A percentile compares a stretch with the other conserved stretches of the same genome.
phyloP scores from a whole-genome alignment of 768 basidiomycete species.

The Boletus reticulatus region DNA sequence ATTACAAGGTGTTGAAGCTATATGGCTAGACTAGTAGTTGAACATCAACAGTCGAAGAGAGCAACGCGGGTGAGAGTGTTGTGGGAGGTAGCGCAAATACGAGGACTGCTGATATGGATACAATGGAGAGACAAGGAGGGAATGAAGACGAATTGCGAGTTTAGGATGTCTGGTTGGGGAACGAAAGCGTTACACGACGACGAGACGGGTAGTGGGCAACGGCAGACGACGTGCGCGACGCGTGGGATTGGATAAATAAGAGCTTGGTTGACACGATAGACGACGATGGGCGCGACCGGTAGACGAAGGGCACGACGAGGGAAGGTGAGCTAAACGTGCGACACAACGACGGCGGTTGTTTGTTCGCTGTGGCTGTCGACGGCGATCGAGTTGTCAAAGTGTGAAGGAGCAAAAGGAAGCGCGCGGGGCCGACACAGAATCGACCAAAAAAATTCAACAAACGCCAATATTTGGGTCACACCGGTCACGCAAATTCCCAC shows the following conservation, averaged over 20 bases:
- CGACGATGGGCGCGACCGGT: slow-evolving; percentile 25
- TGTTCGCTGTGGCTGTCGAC: slow-evolving; percentile 46
- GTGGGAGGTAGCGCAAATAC: slow-evolving; percentile 35
- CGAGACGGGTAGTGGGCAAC: slow-evolving; percentile 17
- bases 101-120: slow-evolving; percentile 42
- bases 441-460: slow-evolving; percentile 40
- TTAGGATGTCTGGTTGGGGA: slow-evolving; percentile 30
- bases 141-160: slow-evolving; percentile 21
- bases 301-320: slow-evolving; percentile 18
- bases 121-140: slow-evolving; percentile 34
- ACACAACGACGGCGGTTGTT: slow-evolving; percentile 39
- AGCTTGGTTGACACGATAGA: slow-evolving; percentile 20
- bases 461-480: slow-evolving; percentile 40
- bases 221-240: slow-evolving; percentile 45
- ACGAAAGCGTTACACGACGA: slow-evolving; percentile 28
- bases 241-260: slow-evolving; percentile 41
- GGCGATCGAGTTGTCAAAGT: slow-evolving; percentile 47
- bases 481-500: slow-evolving; percentile 35
- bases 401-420: slow-evolving; percentile 44
- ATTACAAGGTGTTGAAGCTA: slow-evolving; percentile 31
- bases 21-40: slow-evolving; percentile 29
- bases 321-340: slow-evolving; percentile 27
- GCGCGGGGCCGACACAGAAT: slow-evolving; percentile 44
- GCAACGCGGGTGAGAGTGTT: slow-evolving; percentile 27
- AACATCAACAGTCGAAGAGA: slow-evolving; percentile 45